These are phyloP conservation scores for Acacia concinna DNA, from an alignment of 331 rosid genomes.

Conservation along the genomic window DNA sequence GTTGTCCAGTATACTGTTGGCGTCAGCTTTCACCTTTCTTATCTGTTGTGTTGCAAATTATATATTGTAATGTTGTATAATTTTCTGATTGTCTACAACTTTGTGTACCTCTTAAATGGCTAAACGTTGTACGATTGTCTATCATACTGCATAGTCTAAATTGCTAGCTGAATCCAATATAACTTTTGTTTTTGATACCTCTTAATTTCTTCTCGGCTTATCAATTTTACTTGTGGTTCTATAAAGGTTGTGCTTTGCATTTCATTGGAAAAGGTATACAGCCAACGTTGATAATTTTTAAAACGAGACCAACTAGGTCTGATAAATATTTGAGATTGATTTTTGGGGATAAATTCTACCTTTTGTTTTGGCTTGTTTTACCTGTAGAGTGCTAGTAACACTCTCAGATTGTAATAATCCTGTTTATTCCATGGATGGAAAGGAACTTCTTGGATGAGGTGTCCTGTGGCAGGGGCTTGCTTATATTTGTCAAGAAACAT, in stretches of 20 bases:
- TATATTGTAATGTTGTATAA: not conserved
- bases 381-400: slow-evolving; percentile 3
- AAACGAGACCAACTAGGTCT: not conserved
- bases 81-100: not conserved
- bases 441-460: not conserved
- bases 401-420: not conserved
- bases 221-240: not conserved
- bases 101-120: not conserved
- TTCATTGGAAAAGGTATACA: not conserved
- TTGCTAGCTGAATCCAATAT: not conserved
- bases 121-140: not conserved
- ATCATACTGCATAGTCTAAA: not conserved
- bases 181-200: not conserved
- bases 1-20: not conserved
- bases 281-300: not conserved
- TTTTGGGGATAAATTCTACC: not conserved
- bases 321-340: not conserved
- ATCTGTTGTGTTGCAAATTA: not conserved
- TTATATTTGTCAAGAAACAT: not conserved
- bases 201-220: not conserved
- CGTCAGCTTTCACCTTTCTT: not conserved
- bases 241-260: not conserved
- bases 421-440: not conserved
- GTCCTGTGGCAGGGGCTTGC: not conserved
- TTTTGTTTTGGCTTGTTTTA: not conserved